A percentile compares a stretch with the other conserved stretches of the same genome.
phyloP scores from a whole-genome alignment of 371 early-diverging fungal species.

The Circinella minor region DNA sequence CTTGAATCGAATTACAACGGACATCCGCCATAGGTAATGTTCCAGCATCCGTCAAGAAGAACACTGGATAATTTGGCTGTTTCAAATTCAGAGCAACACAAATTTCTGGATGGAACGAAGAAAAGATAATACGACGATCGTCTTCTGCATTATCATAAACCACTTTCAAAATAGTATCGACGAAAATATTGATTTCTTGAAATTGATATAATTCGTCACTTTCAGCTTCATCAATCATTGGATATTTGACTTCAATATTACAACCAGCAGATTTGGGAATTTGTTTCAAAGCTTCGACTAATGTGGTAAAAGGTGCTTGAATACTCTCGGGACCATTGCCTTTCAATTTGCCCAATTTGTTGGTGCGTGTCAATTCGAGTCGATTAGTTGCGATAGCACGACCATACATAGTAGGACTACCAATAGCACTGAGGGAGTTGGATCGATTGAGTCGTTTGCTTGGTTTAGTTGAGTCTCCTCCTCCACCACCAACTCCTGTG shows the following conservation, averaged over 20 bases:
- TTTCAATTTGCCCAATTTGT: constrained; percentile 54
- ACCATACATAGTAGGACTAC: constrained; percentile 9
- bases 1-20: constrained; percentile 84
- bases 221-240: constrained; percentile 89
- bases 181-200: constrained; percentile 87
- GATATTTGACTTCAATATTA: constrained; percentile 98
- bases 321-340: constrained; percentile 78
- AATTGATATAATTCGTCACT: constrained; percentile 60
- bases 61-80: constrained; percentile 84
- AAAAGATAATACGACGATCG: constrained; percentile 87
- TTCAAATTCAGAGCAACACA: constrained; percentile 85
- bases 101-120: constrained; percentile 93
- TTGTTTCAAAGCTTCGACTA: constrained; percentile 77
- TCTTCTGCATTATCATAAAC: constrained; percentile 71
- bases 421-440: constrained; percentile 56
- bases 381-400: constrained; percentile 31
- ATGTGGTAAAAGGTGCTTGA: constrained; percentile 83
- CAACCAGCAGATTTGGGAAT: constrained; percentile 86
- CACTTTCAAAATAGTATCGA: constrained; percentile 83
- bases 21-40: constrained; percentile 75
- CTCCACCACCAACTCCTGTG: no score
- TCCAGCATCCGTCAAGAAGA: constrained; percentile 93
- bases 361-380: constrained; percentile 41
- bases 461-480: neutral
- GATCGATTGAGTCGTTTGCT: constrained; percentile 48